A percentile compares a stretch with the other conserved stretches of the same genome.
These are phyloP conservation scores for Coleophoma eucalyptorum DNA, from an alignment of 2,329 filamentous ascomycete species.

Conservation along the genomic window DNA sequence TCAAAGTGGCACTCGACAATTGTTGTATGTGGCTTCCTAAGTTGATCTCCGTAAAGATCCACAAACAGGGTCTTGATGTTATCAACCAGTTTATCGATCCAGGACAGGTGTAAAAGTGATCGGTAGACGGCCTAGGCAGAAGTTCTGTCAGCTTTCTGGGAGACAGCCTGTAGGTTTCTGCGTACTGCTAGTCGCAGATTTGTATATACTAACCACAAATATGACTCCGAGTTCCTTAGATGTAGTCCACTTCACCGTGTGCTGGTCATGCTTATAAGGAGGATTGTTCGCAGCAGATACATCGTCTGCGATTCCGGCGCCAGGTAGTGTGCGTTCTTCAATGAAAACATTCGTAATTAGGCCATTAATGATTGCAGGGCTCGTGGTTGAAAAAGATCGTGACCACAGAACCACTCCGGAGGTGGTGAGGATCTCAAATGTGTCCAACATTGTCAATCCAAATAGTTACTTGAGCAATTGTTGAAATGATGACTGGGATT, in stretches of 20 bases:
- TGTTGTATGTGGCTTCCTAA: conserved; percentile 76
- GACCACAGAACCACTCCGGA: conserved; percentile 98
- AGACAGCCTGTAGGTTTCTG: no score
- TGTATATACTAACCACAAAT: conserved; percentile 70
- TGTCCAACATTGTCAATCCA: conserved; percentile 71
- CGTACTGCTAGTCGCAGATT: no score
- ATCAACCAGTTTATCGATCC: conserved; percentile 95
- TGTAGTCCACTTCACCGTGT: conserved; percentile 90
- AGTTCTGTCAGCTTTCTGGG: no score
- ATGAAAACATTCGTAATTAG: conserved; percentile 97
- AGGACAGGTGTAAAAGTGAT: conserved; percentile 88
- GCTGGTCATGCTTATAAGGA: conserved; percentile 84
- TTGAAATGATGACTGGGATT: background rate
- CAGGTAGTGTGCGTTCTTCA: conserved; percentile 73
- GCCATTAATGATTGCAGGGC: conserved; percentile 81
- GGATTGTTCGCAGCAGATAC: conserved; percentile 61
- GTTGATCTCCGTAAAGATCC: conserved; percentile 82
- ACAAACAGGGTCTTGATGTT: conserved; percentile 92
- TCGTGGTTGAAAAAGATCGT: conserved; percentile 76
- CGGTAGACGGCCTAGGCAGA: conserved; percentile 81
- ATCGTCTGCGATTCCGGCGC: conserved; percentile 54
- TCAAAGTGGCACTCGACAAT: conserved; percentile 83
- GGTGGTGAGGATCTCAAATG: conserved; percentile 93
- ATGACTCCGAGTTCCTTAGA: conserved; percentile 92
- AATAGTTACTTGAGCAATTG: background rate